A percentile compares a stretch with the other conserved stretches of the same genome.
Evolutionary conservation across 305 asterid genomes (phyloP).

Genomic region (Euphrasia arctica): DNA sequence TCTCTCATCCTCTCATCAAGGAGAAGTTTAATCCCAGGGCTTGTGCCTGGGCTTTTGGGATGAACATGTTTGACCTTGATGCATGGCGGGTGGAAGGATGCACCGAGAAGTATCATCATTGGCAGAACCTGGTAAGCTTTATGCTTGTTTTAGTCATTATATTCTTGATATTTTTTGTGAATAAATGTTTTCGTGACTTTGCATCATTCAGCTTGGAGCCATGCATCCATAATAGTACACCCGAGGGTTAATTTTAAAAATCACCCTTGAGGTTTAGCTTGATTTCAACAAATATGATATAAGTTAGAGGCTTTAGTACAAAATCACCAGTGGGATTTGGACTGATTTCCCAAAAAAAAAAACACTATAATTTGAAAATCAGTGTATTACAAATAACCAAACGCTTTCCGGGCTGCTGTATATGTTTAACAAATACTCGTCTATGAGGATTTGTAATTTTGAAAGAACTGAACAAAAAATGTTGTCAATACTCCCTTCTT

Average conservation of each 20-base stretch:
- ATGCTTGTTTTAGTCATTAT: neutral
- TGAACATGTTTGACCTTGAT: constrained; percentile 43
- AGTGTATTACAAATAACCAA: neutral
- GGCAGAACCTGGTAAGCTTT: constrained; percentile 39
- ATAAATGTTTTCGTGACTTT: neutral
- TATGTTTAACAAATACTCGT: too few relatives aligned
- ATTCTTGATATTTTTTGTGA: neutral
- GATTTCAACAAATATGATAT: neutral
- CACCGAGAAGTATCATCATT: constrained; percentile 38
- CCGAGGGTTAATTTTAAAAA: constrained; percentile 9
- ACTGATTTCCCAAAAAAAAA: too few relatives aligned
- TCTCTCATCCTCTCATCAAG: constrained; percentile 39
- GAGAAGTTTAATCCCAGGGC: constrained; percentile 35
- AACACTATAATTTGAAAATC: too few relatives aligned
- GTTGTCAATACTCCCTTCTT: neutral
- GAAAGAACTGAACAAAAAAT: neutral
- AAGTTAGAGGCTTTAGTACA: too few relatives aligned
- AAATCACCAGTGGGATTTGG: too few relatives aligned
- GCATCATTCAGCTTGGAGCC: neutral
- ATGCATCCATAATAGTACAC: neutral
- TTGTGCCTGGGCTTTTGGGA: constrained; percentile 45
- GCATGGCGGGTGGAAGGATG: constrained; percentile 37
- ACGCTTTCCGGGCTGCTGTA: too few relatives aligned
- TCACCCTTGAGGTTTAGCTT: constrained; percentile 1
- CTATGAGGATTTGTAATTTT: neutral